Percentiles rank a stretch among this genome's conserved stretches.
phyloP scores from a whole-genome alignment of 352 stramenopile species.

The Pythium graminicola region DNA sequence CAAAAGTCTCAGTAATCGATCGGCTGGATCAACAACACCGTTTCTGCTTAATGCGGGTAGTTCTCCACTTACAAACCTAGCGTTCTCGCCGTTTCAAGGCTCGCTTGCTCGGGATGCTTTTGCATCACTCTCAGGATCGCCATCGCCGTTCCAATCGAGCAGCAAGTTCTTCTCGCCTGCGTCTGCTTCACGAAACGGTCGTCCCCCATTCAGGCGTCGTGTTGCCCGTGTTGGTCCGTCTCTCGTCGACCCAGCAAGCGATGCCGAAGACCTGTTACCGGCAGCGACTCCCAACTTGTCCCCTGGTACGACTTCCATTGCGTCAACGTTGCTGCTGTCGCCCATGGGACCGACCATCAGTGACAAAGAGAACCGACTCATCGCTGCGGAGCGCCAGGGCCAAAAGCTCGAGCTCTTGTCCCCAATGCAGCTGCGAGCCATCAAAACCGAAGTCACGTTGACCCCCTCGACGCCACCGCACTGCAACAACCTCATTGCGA shows the following conservation, averaged over 20 bases:
- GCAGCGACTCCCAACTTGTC: conserved; percentile 15
- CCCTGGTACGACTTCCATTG: conserved; percentile 17
- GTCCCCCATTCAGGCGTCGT: conserved; percentile 16
- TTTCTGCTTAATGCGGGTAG: conserved; percentile 15
- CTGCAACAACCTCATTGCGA: conserved; percentile 23
- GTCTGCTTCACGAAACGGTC: not conserved
- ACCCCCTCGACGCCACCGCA: conserved; percentile 12
- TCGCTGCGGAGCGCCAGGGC: not conserved
- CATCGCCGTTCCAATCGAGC: conserved; percentile 17
- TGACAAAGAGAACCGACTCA: conserved; percentile 20
- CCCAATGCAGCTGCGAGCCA: conserved; percentile 7
- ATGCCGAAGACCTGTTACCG: conserved; percentile 5
- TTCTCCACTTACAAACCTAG: conserved; percentile 23
- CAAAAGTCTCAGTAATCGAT: conserved; percentile 12
- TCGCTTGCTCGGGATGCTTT: conserved; percentile 13
- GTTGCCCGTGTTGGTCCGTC: conserved; percentile 21
- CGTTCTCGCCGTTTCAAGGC: conserved; percentile 20
- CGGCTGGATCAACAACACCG: conserved; percentile 1
- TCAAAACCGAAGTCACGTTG: conserved; percentile 11
- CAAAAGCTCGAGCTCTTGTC: conserved; percentile 10
- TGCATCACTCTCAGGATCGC: conserved; percentile 13
- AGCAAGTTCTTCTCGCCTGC: conserved; percentile 19
- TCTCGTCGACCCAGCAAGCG: conserved; percentile 22
- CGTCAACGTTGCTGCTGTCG: conserved; percentile 23
- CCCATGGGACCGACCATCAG: not conserved